A percentile compares a stretch with the other conserved stretches of the same genome.
Conservation (phyloP, 192 early-diverging fungal genomes). For the Entophlyctis luteolus region DNA sequence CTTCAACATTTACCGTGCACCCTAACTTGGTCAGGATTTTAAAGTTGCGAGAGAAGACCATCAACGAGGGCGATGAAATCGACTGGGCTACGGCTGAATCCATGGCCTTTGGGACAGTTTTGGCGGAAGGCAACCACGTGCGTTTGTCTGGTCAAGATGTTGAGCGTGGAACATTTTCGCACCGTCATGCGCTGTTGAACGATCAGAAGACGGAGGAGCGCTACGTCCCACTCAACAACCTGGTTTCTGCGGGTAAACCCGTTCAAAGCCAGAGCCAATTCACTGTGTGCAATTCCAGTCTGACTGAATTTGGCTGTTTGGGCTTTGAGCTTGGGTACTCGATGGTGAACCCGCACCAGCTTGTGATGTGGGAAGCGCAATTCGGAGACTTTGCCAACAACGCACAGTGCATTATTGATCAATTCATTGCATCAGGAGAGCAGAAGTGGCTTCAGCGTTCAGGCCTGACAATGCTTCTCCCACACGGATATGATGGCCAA, state of each 20-base stretch:
- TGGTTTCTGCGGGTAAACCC: conserved; percentile 62
- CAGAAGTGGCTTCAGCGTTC: conserved; percentile 98
- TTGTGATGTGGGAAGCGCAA: conserved; percentile 97
- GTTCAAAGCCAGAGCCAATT: conserved; percentile 70
- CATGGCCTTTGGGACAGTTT: conserved; percentile 86
- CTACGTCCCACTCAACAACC: conserved; percentile 81
- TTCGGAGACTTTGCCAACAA: conserved; percentile 98
- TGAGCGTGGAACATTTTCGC: conserved; percentile 98
- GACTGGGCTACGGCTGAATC: conserved; percentile 96
- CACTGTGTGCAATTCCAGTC: conserved; percentile 90
- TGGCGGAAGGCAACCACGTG: conserved; percentile 69
- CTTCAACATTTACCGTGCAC: conserved; percentile 81
- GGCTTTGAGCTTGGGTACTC: conserved; percentile 98
- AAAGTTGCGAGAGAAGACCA: conserved; percentile 74
- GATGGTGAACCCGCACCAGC: conserved; percentile 86
- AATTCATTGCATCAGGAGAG: conserved; percentile 93
- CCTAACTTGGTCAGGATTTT: conserved; percentile 82
- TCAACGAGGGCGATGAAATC: conserved; percentile 74
- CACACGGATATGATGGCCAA: conserved; percentile 98
- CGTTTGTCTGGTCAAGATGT: conserved; percentile 94
- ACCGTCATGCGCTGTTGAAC: conserved; percentile 94
- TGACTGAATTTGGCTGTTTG: conserved; percentile 92
- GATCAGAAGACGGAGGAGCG: conserved; percentile 84
- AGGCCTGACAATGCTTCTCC: conserved; percentile 87
- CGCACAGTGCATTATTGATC: conserved; percentile 96